A percentile compares a stretch with the other conserved stretches of the same genome.
Conservation (phyloP, 192 early-diverging fungal genomes). For the Chytriomyces confervae region DNA sequence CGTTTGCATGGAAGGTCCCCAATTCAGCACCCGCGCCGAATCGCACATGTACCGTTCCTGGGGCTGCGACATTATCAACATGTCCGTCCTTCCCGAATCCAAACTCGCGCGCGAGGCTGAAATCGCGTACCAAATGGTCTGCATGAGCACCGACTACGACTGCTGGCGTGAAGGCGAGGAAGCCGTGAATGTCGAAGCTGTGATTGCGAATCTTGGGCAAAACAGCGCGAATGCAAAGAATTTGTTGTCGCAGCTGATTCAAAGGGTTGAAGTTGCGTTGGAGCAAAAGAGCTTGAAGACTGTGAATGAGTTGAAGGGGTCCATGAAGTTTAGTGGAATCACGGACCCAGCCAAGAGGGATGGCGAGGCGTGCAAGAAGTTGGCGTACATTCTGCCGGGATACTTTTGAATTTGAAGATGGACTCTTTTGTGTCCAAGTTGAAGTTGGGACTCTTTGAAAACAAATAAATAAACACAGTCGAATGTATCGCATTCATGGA, state of each 20-base stretch:
- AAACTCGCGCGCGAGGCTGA: constrained; percentile 98
- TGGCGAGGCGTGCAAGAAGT: constrained; percentile 70
- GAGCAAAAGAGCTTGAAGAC: constrained; percentile 57
- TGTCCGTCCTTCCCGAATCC: constrained; percentile 94
- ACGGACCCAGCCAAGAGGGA: constrained; percentile 77
- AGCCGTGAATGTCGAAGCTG: constrained; percentile 71
- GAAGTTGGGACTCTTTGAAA: no score
- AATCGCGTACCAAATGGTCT: constrained; percentile 97
- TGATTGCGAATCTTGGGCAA: constrained; percentile 86
- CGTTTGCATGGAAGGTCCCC: constrained; percentile 98
- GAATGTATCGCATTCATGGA: no score
- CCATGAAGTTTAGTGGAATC: constrained; percentile 85
- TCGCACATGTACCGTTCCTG: constrained; percentile 94
- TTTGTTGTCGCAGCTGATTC: constrained; percentile 78
- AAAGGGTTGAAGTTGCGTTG: constrained; percentile 70
- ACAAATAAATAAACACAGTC: no score
- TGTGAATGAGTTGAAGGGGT: constrained; percentile 72
- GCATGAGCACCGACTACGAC: constrained; percentile 99
- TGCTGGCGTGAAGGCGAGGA: constrained; percentile 67
- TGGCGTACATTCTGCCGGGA: constrained; percentile 82
- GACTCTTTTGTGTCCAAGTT: constrained; percentile 6
- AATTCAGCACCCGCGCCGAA: constrained; percentile 97
- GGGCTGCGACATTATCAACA: constrained; percentile 96
- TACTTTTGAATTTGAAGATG: constrained; percentile 27
- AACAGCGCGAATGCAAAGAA: constrained; percentile 85